Evolutionary conservation across 306 rosid species (phyloP).

Genomic region (Oemleria cerasiformis): DNA sequence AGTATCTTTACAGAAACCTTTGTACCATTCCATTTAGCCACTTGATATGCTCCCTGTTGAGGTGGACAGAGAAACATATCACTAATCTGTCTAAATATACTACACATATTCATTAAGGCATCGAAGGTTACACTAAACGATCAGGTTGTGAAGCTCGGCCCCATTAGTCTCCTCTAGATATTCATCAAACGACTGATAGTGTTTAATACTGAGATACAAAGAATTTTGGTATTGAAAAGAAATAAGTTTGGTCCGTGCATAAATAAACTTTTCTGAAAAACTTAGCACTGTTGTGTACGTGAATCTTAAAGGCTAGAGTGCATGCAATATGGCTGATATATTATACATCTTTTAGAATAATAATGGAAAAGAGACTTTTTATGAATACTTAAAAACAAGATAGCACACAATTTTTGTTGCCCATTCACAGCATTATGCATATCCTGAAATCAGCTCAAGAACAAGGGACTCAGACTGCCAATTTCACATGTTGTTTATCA

Average conservation of each 20-base stretch:
- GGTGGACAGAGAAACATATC: slow-evolving; percentile 18
- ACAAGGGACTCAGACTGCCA: background rate
- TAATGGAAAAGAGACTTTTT: too few species aligned
- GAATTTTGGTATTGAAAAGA: background rate
- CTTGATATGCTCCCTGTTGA: slow-evolving; percentile 84
- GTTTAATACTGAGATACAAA: background rate
- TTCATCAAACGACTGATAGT: background rate
- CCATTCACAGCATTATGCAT: slow-evolving; percentile 1
- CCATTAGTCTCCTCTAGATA: background rate
- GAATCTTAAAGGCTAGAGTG: background rate
- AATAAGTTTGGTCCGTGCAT: too few species aligned
- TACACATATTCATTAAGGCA: background rate
- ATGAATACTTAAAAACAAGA: too few species aligned
- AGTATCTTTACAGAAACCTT: slow-evolving; percentile 94
- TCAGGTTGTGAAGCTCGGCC: background rate
- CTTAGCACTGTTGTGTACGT: background rate
- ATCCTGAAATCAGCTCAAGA: background rate
- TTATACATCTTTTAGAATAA: background rate
- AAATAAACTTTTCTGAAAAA: background rate
- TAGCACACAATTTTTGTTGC: background rate
- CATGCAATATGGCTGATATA: background rate
- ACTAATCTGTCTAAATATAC: slow-evolving; percentile 4
- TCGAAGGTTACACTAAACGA: slow-evolving; percentile 8
- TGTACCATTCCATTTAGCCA: slow-evolving; percentile 99
- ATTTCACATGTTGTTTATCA: background rate